These are phyloP conservation scores for Botrytis cinerea DNA, from an alignment of 2,329 filamentous ascomycete genomes.

Conservation along the genomic window DNA sequence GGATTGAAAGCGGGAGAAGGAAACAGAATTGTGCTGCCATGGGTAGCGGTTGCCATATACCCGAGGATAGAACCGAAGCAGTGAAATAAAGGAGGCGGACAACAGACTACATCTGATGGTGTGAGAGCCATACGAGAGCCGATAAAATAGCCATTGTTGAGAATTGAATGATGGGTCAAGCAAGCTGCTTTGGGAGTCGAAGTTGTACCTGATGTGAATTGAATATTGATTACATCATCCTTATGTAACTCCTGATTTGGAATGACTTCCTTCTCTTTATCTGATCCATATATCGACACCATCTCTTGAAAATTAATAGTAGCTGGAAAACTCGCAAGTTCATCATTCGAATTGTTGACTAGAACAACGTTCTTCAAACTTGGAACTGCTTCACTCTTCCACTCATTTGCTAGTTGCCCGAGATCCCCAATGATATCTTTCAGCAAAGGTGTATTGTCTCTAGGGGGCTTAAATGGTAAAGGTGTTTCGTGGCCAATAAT, in stretches of 20 bases:
- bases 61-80: slow-evolving; percentile 75
- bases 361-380: slow-evolving; percentile 71
- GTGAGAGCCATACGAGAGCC: slow-evolving; percentile 82
- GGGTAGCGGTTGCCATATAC: slow-evolving; percentile 93
- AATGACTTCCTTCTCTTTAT: slow-evolving; percentile 42
- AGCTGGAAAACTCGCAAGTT: slow-evolving; percentile 42
- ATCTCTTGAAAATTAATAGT: slow-evolving; percentile 44
- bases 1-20: slow-evolving; percentile 87
- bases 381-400: slow-evolving; percentile 59
- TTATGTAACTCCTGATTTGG: slow-evolving; percentile 54
- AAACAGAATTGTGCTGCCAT: slow-evolving; percentile 79
- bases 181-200: slow-evolving; percentile 89
- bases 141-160: slow-evolving; percentile 90
- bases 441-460: slow-evolving; percentile 60
- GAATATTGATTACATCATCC: slow-evolving; percentile 84
- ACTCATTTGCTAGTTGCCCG: background rate
- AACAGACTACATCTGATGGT: slow-evolving; percentile 73
- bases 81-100: slow-evolving; percentile 82
- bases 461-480: slow-evolving; percentile 66
- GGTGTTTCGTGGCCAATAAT: slow-evolving; percentile 89
- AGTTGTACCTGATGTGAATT: slow-evolving; percentile 97
- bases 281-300: slow-evolving; percentile 27
- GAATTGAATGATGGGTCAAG: slow-evolving; percentile 78
- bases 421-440: slow-evolving; percentile 52
- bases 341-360: slow-evolving; percentile 69